phyloP scores from a whole-genome alignment of 2,329 filamentous ascomycete genomes.

The Hypoxylon rubiginosum region DNA sequence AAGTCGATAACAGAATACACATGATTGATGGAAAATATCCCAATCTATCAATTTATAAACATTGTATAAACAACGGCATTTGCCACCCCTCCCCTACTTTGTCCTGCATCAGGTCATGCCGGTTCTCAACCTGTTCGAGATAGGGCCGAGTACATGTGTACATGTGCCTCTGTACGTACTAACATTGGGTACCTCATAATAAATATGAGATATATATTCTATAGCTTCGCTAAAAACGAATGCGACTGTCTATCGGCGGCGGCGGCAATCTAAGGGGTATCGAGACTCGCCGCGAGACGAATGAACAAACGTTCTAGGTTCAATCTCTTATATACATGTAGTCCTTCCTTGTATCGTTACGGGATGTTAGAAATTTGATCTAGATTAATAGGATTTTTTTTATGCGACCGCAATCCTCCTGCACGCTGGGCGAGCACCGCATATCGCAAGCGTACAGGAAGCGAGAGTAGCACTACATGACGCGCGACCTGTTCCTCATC shows the following conservation, averaged over 20 bases:
- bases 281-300: not conserved
- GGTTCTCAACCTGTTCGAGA: not conserved
- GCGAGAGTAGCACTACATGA: constrained; percentile 1
- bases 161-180: not conserved
- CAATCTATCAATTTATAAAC: not conserved
- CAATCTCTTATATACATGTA: not conserved
- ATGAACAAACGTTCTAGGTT: not conserved
- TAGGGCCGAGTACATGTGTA: constrained; percentile 3
- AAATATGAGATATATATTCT: not conserved
- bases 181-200: not conserved
- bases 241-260: not conserved
- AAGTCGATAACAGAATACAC: not conserved
- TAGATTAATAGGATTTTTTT: constrained; percentile 26
- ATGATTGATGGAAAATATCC: constrained; percentile 7
- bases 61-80: constrained; percentile 1
- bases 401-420: constrained; percentile 22
- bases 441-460: constrained; percentile 15
- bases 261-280: not conserved
- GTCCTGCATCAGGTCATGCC: constrained; percentile 1
- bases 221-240: not conserved
- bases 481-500: constrained; percentile 1
- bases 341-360: not conserved
- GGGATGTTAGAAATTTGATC: not conserved
- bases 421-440: constrained; percentile 19
- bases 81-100: not conserved